phyloP scores from a whole-genome alignment of 1,284 basidiomycete genomes.

The Moesziomyces antarcticus region DNA sequence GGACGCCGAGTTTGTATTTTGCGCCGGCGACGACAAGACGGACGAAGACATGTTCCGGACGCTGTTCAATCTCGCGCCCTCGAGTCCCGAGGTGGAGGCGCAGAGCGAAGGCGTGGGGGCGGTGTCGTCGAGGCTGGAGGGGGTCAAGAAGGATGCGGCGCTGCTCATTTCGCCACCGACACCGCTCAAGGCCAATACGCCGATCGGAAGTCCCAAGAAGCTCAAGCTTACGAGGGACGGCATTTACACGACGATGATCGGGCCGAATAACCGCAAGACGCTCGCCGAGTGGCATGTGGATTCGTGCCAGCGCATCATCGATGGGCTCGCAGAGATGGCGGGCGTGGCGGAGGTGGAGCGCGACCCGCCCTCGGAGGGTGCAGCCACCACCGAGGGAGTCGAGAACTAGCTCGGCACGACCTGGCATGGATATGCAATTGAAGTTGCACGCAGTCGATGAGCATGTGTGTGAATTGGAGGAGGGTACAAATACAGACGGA shows the following conservation, averaged over 20 bases:
- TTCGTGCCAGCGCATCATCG: slow-evolving; percentile 57
- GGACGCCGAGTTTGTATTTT: slow-evolving; percentile 94
- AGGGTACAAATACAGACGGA: neutral
- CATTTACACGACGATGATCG: slow-evolving; percentile 64
- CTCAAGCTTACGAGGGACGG: slow-evolving; percentile 46
- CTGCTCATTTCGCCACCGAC: slow-evolving; percentile 52
- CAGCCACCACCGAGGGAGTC: neutral
- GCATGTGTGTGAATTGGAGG: neutral
- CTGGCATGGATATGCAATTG: too few species aligned
- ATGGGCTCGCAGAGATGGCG: slow-evolving; percentile 60
- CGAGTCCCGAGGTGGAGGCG: slow-evolving; percentile 24
- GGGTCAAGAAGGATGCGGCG: slow-evolving; percentile 10
- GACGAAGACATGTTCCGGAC: slow-evolving; percentile 68
- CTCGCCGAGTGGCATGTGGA: slow-evolving; percentile 65
- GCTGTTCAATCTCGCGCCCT: slow-evolving; percentile 48
- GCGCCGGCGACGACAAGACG: slow-evolving; percentile 97
- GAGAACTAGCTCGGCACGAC: too few species aligned
- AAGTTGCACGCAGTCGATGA: neutral
- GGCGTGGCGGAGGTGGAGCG: slow-evolving; percentile 12
- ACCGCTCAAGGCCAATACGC: slow-evolving; percentile 40
- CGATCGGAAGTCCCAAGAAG: slow-evolving; percentile 45
- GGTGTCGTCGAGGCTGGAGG: neutral
- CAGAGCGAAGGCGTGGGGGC: neutral
- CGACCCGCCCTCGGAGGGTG: slow-evolving; percentile 21
- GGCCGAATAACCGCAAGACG: slow-evolving; percentile 62